Evolutionary conservation across 2,329 filamentous ascomycete species (phyloP), one percentile per base, ranked within the genome.

Genomic region (Venturia effusa): DNA sequence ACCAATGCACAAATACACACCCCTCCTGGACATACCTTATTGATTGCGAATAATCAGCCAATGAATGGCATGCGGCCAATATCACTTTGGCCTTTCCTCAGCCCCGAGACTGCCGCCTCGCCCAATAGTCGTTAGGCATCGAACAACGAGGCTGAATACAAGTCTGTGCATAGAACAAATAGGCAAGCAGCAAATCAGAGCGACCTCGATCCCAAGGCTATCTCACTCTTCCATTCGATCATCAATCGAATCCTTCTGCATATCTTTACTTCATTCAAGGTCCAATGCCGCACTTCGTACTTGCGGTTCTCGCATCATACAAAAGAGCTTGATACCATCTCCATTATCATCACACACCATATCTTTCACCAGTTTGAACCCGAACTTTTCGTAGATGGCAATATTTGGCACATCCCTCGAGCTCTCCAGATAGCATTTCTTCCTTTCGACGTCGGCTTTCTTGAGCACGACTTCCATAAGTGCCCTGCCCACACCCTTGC

Each of bases 401-500:
- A 88, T 81, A 68, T 90, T 91, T 0, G 88, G 88, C 66, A 82
- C 80, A 43, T 83, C 83, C 63, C 85, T 83, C 66, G 84, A 87
- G 39, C 86, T 89, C 73, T 91, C 88, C 65, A 91, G 74, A 72
- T 90, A 90, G 69, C 87, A 90, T 63, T 77, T 80, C 69, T 83
- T 80, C 0, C 83, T 82, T 70, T 90, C 85, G 5, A 74, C 73
- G 72, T 91, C 88, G 11, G 88, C 88, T 69, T 76, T 76, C 48
- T 81, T 77, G 19, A 86, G 84, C 7, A 90, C 85, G 54, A 80
- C 78, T 68, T 84, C 78, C 75, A 90, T 86, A 68, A 90, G 74
- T 66, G 80, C 78, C 66, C 83, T 83, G 0, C 87, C 88, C 2
- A 90, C 81, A 0, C 88, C 88, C 68, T 80, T 83, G 0, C 86